Evolutionary conservation across 805 yeast genomes (phyloP).

Genomic region (Kodamaea restingae): DNA sequence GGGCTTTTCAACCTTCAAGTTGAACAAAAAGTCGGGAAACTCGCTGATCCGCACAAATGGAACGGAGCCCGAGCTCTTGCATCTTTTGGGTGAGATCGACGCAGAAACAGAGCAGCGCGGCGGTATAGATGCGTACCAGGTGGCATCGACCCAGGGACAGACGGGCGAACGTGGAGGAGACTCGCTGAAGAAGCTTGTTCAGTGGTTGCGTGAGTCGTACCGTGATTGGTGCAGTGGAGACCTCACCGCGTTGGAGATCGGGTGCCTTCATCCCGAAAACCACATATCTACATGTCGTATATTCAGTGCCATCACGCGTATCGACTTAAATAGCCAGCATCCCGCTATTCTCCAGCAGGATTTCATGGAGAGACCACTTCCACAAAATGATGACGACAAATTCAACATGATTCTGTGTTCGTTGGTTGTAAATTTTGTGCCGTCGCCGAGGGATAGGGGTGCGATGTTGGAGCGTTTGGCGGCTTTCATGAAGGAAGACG

Average conservation of each 20-base stretch:
- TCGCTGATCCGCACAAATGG: constrained; percentile 3
- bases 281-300: constrained; percentile 56
- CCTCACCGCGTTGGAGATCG: constrained; percentile 68
- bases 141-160: constrained; percentile 86
- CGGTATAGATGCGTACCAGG: constrained; percentile 75
- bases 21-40: constrained; percentile 6
- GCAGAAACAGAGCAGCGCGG: constrained; percentile 63
- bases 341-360: constrained; percentile 73
- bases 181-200: constrained; percentile 74
- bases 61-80: constrained; percentile 1
- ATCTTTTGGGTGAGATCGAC: constrained; percentile 50
- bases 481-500: constrained; percentile 42
- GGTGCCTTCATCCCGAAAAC: constrained; percentile 69
- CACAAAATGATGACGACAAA: constrained; percentile 39
- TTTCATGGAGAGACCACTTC: constrained; percentile 73
- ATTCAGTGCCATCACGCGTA: constrained; percentile 52
- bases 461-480: constrained; percentile 65
- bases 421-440: constrained; percentile 83
- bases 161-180: constrained; percentile 80
- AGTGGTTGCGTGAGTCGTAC: constrained; percentile 52
- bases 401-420: constrained; percentile 78
- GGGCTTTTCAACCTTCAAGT: constrained; percentile 1
- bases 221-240: constrained; percentile 5
- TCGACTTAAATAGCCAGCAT: constrained; percentile 79
- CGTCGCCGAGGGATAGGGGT: constrained; percentile 67